phyloP scores from a whole-genome alignment of 257 asterid genomes.

The Oldenlandia corymbosa region DNA sequence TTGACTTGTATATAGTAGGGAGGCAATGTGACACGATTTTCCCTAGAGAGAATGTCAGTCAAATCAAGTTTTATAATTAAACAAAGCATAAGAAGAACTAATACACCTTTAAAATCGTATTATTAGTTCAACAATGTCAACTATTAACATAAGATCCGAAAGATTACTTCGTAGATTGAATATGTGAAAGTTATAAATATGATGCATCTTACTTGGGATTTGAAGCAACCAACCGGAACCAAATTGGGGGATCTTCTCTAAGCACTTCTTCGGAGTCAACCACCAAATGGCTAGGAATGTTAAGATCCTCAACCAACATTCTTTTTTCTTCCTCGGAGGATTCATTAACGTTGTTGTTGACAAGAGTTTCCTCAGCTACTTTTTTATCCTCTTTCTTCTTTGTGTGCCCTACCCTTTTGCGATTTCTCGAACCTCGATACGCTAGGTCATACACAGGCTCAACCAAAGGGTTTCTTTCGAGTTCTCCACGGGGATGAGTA shows the following conservation, averaged over 20 bases:
- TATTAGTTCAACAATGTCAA: too few species aligned
- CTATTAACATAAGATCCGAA: too few species aligned
- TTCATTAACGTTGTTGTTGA: too few species aligned
- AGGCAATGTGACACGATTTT: conserved; percentile 6
- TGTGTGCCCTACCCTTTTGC: neutral
- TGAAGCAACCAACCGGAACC: conserved; percentile 28
- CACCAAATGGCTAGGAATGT: conserved; percentile 6
- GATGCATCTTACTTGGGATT: conserved; percentile 22
- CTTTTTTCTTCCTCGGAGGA: conserved; percentile 8
- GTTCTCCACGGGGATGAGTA: too few species aligned
- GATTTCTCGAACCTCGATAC: neutral
- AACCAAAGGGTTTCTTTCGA: too few species aligned
- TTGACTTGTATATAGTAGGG: conserved; percentile 15
- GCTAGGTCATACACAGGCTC: too few species aligned
- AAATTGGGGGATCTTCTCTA: conserved; percentile 8
- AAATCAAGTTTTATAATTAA: too few species aligned
- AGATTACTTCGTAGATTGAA: too few species aligned
- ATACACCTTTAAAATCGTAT: too few species aligned
- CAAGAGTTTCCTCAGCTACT: neutral
- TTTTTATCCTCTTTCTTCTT: neutral
- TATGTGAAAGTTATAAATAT: too few species aligned
- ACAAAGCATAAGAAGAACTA: too few species aligned
- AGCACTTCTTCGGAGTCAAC: conserved; percentile 1
- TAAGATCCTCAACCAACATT: conserved; percentile 12
- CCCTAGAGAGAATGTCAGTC: too few species aligned